phyloP scores from a whole-genome alignment of 176 grass and related monocot species.

The Olyra latifolia region DNA sequence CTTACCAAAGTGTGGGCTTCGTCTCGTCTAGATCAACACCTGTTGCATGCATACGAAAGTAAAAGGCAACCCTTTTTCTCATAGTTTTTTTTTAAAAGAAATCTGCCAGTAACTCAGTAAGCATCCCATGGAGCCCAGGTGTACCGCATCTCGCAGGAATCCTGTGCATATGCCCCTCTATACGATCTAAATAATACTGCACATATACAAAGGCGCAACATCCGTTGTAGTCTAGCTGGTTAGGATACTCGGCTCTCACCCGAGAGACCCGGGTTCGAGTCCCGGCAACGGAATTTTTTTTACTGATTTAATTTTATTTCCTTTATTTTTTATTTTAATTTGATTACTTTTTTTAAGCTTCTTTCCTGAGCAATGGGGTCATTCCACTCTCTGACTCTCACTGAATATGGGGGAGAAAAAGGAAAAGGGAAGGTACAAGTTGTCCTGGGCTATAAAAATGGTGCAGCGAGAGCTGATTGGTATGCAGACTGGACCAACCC shows the following conservation, averaged over 20 bases:
- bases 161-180: too few species aligned
- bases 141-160: too few species aligned
- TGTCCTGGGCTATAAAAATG: not conserved
- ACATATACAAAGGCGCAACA: not conserved
- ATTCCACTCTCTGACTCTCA: too few species aligned
- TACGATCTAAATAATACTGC: too few species aligned
- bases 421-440: not conserved
- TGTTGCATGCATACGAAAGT: not conserved
- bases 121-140: not conserved
- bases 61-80: not conserved
- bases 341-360: too few species aligned
- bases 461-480: not conserved
- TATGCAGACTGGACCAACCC: not conserved
- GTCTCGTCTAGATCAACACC: not conserved
- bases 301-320: too few species aligned
- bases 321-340: too few species aligned
- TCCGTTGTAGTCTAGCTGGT: conserved; percentile 83
- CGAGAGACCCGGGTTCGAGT: conserved; percentile 62
- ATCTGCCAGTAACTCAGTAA: not conserved
- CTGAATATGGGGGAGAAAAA: too few species aligned
- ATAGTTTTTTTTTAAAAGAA: too few species aligned
- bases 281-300: conserved; percentile 45
- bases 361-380: too few species aligned
- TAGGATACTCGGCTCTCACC: conserved; percentile 92
- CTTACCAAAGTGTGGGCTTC: not conserved